Evolutionary conservation across 1,284 basidiomycete species (phyloP).

Genomic region (Uromyces viciae-fabae): DNA sequence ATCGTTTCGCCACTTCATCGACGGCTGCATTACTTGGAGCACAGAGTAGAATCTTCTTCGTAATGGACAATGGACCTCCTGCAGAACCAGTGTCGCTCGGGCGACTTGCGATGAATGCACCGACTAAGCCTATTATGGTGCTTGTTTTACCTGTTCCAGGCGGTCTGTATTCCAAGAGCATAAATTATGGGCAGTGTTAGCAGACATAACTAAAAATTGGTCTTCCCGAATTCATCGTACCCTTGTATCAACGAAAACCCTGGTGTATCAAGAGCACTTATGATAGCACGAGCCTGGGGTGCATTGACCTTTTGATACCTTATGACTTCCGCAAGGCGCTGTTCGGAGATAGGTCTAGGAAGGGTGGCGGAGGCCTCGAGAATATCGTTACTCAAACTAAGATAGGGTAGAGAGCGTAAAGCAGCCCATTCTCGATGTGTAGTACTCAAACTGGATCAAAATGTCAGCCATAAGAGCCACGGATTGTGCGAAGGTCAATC

Average conservation of each 20-base stretch:
- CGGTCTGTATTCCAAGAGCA: slow-evolving; percentile 62
- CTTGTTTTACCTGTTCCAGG: slow-evolving; percentile 99
- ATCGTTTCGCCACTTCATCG: slow-evolving; percentile 85
- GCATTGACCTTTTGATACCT: slow-evolving; percentile 74
- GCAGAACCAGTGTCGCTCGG: slow-evolving; percentile 52
- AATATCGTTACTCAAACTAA: slow-evolving; percentile 70
- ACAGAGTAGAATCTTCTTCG: slow-evolving; percentile 78
- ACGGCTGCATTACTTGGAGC: slow-evolving; percentile 98
- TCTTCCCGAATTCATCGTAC: slow-evolving; percentile 59
- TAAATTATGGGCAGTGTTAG: background rate
- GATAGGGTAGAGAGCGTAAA: slow-evolving; percentile 74
- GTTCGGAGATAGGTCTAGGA: slow-evolving; percentile 58
- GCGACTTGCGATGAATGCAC: slow-evolving; percentile 70
- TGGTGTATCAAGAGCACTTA: slow-evolving; percentile 66
- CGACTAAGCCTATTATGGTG: slow-evolving; percentile 91
- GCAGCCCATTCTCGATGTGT: slow-evolving; percentile 88
- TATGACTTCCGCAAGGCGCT: slow-evolving; percentile 69
- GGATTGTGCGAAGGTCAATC: background rate
- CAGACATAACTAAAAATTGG: background rate
- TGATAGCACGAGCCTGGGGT: slow-evolving; percentile 86
- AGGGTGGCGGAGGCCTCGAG: slow-evolving; percentile 64
- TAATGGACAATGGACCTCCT: slow-evolving; percentile 46
- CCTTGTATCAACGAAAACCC: slow-evolving; percentile 95
- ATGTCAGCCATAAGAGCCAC: slow-evolving; percentile 5
- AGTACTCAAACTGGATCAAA: slow-evolving; percentile 69